phyloP scores from a whole-genome alignment of 768 basidiomycete species.

The Podaxis sp. region DNA sequence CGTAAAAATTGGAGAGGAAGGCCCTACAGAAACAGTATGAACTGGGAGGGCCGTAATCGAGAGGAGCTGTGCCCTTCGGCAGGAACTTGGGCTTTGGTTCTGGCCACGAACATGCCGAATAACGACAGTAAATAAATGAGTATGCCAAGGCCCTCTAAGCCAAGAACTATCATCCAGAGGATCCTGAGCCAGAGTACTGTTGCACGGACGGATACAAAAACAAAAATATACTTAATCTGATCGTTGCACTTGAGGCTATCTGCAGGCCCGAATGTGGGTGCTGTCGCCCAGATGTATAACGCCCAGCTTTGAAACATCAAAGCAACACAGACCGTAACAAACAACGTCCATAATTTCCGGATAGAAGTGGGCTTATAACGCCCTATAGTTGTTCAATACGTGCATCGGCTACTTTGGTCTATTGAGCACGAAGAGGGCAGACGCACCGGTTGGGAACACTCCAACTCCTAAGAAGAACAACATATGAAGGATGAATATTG shows the following conservation, averaged over 20 bases:
- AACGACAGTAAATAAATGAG: neutral
- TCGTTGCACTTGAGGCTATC: slow-evolving; percentile 14
- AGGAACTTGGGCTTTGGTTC: neutral
- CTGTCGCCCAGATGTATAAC: slow-evolving; percentile 18
- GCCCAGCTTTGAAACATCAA: slow-evolving; percentile 17
- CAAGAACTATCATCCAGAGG: slow-evolving; percentile 16
- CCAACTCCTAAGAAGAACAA: slow-evolving; percentile 16
- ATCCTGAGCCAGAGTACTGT: slow-evolving; percentile 16
- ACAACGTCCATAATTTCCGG: slow-evolving; percentile 4
- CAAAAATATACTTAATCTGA: slow-evolving; percentile 17
- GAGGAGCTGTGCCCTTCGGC: neutral
- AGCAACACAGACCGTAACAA: slow-evolving; percentile 11
- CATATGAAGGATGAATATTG: slow-evolving; percentile 18
- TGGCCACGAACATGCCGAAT: neutral
- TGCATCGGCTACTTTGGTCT: neutral
- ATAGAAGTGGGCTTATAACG: neutral
- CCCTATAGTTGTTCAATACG: too few relatives aligned
- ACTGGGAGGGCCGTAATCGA: neutral
- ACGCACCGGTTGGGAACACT: slow-evolving; percentile 12
- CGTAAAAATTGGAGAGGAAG: too few relatives aligned
- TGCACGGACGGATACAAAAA: slow-evolving; percentile 13
- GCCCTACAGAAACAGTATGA: neutral
- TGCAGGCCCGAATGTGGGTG: slow-evolving; percentile 10
- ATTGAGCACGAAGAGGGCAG: neutral
- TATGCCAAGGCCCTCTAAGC: neutral